Evolutionary conservation across 2,329 filamentous ascomycete species (phyloP).

Genomic region (Monosporascus sp.): DNA sequence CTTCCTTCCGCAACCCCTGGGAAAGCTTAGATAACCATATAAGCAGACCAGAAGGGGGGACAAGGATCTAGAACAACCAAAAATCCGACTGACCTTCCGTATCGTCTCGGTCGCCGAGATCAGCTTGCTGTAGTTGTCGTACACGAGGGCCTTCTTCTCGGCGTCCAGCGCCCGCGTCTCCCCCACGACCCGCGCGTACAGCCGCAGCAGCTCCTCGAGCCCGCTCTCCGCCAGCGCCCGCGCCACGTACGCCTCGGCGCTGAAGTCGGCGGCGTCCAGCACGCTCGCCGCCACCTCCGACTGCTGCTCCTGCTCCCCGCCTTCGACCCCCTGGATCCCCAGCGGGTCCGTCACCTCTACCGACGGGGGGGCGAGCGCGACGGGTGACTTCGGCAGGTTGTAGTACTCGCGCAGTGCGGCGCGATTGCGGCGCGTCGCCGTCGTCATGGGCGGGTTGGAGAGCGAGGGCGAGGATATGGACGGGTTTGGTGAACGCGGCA

Average conservation of each 20-base stretch:
- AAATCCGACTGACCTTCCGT: constrained; percentile 49
- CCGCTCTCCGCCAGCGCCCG: constrained; percentile 55
- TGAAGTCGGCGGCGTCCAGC: constrained; percentile 68
- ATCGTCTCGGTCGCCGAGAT: constrained; percentile 98
- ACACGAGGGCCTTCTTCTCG: constrained; percentile 93
- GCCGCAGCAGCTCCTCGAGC: constrained; percentile 62
- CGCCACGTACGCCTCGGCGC: constrained; percentile 63
- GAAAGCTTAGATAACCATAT: too few relatives aligned
- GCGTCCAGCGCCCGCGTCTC: constrained; percentile 89
- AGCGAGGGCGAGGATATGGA: constrained; percentile 16
- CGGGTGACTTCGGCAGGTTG: constrained; percentile 57
- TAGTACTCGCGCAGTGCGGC: constrained; percentile 92
- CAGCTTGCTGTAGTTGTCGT: constrained; percentile 96
- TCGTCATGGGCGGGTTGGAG: constrained; percentile 13
- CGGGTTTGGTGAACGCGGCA: constrained; percentile 46
- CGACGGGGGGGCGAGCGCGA: constrained; percentile 31
- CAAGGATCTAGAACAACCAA: too few relatives aligned
- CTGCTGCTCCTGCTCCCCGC: constrained; percentile 27
- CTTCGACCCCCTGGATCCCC: constrained; percentile 12
- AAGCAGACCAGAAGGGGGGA: not conserved
- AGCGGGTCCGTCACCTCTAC: constrained; percentile 38
- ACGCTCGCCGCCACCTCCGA: constrained; percentile 61
- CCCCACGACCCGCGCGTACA: constrained; percentile 66
- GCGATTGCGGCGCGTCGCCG: constrained; percentile 58
- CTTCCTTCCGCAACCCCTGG: not conserved